Conservation (phyloP, 164 flowering plant genomes). For the Vitis riparia region DNA sequence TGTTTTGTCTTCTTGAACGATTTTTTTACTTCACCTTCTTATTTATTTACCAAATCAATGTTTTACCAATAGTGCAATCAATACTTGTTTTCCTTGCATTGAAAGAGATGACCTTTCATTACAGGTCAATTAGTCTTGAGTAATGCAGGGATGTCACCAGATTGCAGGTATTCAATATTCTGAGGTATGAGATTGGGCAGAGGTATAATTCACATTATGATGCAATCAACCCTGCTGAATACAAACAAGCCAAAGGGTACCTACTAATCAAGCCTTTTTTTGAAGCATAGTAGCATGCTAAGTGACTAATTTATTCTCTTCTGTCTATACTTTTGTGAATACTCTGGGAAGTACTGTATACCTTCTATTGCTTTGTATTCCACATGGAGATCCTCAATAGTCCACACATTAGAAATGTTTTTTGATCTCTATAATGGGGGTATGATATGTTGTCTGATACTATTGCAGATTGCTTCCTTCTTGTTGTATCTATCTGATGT, state of each 20-base stretch:
- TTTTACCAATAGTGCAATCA: no score
- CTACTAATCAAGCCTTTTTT: slow-evolving; percentile 3
- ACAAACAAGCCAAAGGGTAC: slow-evolving; percentile 94
- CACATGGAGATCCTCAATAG: no score
- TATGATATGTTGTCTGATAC: no score
- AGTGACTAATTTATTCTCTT: no score
- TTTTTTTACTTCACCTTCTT: not conserved
- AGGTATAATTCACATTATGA: slow-evolving; percentile 87
- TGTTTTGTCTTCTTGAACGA: not conserved
- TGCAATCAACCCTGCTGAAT: slow-evolving; percentile 82
- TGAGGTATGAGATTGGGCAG: slow-evolving; percentile 92
- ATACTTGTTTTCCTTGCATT: not conserved
- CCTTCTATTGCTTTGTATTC: no score
- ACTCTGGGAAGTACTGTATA: no score
- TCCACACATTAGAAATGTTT: no score
- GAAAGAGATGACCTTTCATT: slow-evolving; percentile 23
- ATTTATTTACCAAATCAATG: not conserved
- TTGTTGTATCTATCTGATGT: slow-evolving; percentile 77
- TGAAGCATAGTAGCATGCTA: no score
- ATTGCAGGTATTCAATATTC: slow-evolving; percentile 89
- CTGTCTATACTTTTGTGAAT: no score
- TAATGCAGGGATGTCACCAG: slow-evolving; percentile 31
- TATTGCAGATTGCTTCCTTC: slow-evolving; percentile 73
- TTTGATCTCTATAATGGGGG: no score
- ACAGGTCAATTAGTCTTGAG: slow-evolving; percentile 20